These are phyloP conservation scores for Syncephalastrum racemosum DNA, from an alignment of 371 early-diverging fungal species.

Conservation along the genomic window DNA sequence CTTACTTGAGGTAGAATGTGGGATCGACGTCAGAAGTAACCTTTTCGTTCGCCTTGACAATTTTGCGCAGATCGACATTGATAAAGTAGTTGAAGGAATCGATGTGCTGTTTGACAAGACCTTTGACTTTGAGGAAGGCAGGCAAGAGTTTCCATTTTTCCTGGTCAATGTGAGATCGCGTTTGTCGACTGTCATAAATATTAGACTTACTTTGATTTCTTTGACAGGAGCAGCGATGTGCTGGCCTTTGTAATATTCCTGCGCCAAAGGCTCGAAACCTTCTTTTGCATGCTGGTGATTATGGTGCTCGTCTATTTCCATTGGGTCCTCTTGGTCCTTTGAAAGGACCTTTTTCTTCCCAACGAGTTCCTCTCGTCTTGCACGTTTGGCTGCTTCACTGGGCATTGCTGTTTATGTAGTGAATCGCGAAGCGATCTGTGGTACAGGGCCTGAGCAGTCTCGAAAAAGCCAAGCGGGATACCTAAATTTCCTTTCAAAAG, in stretches of 20 bases:
- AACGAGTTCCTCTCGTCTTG: no score
- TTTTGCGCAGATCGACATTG: constrained; percentile 93
- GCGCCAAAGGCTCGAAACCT: constrained; percentile 38
- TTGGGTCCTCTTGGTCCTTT: neutral
- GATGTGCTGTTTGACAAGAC: constrained; percentile 99
- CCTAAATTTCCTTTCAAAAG: no score
- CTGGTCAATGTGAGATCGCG: constrained; percentile 34
- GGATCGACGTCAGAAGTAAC: constrained; percentile 99
- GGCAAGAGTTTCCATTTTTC: constrained; percentile 99
- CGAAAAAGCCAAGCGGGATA: no score
- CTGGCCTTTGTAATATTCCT: constrained; percentile 46
- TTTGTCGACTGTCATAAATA: neutral
- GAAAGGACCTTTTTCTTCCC: no score
- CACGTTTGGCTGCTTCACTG: no score
- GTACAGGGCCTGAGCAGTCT: no score
- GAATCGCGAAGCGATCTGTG: no score
- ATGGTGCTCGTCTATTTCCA: neutral
- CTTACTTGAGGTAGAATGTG: constrained; percentile 92
- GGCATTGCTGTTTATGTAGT: no score
- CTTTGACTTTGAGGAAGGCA: constrained; percentile 96
- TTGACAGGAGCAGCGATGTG: constrained; percentile 48
- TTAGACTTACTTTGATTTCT: constrained; percentile 42
- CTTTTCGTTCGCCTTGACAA: constrained; percentile 92
- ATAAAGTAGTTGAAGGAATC: constrained; percentile 99
- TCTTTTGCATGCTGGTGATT: constrained; percentile 20